These are phyloP conservation scores for Xylaria sp. DNA, from an alignment of 2,329 filamentous ascomycete species.

Conservation along the genomic window DNA sequence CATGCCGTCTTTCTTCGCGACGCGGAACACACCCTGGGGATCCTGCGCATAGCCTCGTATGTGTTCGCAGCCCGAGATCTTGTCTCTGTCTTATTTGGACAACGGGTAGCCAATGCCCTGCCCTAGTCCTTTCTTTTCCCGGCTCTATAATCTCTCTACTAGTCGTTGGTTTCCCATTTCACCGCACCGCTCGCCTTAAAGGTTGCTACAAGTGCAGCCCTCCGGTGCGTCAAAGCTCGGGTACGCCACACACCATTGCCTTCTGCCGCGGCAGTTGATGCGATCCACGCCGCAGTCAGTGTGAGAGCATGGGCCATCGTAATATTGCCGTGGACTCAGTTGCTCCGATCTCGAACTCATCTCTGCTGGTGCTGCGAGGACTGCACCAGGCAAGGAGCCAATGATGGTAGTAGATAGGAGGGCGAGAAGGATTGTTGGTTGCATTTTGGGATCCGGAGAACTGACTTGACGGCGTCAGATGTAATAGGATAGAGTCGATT, in stretches of 20 bases:
- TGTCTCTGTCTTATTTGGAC: not conserved
- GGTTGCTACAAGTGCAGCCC: conserved; percentile 29
- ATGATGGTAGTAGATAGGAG: conserved; percentile 16
- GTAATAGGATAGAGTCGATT: not conserved
- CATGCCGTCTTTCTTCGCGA: not conserved
- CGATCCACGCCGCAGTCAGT: conserved; percentile 28
- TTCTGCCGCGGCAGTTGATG: conserved; percentile 25
- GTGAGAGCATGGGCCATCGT: conserved; percentile 31
- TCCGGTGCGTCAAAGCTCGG: conserved; percentile 20
- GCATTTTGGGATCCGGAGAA: conserved; percentile 6
- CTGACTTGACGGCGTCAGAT: not conserved
- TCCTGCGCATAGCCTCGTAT: not conserved
- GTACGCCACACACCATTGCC: conserved; percentile 27
- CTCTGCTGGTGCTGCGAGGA: conserved; percentile 15
- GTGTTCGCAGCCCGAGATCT: not conserved
- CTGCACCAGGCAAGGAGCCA: not conserved
- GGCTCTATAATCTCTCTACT: not conserved
- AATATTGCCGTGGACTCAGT: conserved; percentile 20
- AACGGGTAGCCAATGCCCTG: not conserved
- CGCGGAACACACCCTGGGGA: too few relatives aligned
- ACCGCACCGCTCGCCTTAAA: not conserved
- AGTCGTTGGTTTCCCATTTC: not conserved
- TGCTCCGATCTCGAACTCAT: not conserved
- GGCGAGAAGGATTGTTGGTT: conserved; percentile 11
- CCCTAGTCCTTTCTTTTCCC: not conserved